Base-by-base conservation (phyloP, 2,329 filamentous ascomycete genomes). In the Pleurostoma richardsiae region DNA sequence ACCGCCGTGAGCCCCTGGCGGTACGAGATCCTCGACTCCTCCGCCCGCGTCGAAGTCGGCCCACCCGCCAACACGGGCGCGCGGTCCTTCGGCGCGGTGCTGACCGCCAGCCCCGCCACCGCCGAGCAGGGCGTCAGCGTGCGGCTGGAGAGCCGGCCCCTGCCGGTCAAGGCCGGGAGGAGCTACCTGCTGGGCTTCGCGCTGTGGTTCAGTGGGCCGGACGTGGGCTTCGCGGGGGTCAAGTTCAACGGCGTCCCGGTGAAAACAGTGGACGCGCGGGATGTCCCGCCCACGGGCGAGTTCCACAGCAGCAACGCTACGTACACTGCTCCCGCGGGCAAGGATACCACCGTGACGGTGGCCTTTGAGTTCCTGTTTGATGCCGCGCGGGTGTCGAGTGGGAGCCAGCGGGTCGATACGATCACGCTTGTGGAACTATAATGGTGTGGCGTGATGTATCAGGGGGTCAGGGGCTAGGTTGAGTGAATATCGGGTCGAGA, bases 321-420 rank as follows among this genome's bases (percentile, higher is more conserved):
- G 8, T 45, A 45, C 29, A 45, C 36, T 8, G 19, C 19, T 19
- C 43, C 43, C 6, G 19, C 36, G 28, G 40, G 27, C 3, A 38
- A 45, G 39, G 11, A 28, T 31, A 5, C 40, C 7, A 36, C 36
- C 27, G 36, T 45, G 27, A 45, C 31, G 38, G 36, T 45, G 27
- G 40, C 31, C 10, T 45, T 45, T n/a, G 43, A 45, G 43, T 40
- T 43, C 3, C 51, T 77, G 40, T 65, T 78, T n/a, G 69, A 76
- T 46, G 10, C 44, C 39, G 10, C 29, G 19, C 19, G 19, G 19
- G 19, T 19, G 19, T 19, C 19, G 19, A 19, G 19, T 19, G 19
- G 19, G 19, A 19, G 19, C 19, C 19, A 19, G 19, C 19, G 19
- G 19, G 19, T 19, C 19, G 19, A 19, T 19, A 19, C 19, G 19